Conservation (phyloP, 2,329 filamentous ascomycete species). For the Phialophora tarda region DNA sequence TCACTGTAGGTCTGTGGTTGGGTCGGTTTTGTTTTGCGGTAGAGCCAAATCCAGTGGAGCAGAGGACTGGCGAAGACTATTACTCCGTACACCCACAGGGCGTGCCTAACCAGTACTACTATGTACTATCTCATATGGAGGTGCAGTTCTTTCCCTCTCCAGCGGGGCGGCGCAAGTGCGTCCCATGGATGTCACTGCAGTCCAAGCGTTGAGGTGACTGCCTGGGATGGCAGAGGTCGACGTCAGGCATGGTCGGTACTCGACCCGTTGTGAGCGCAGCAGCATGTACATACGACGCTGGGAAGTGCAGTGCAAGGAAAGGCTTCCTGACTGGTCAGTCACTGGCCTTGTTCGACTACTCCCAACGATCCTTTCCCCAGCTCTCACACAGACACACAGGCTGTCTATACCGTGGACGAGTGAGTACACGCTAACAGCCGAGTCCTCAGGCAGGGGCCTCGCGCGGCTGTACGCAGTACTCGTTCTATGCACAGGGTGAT, state of each 20-base stretch:
- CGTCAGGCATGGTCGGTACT: background rate
- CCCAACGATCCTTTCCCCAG: background rate
- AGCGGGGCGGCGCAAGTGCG: background rate
- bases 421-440: background rate
- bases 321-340: background rate
- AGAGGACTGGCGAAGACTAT: too few relatives aligned
- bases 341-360: background rate
- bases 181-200: too few relatives aligned
- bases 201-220: background rate
- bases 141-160: background rate
- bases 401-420: background rate
- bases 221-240: background rate
- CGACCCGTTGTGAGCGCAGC: too few relatives aligned
- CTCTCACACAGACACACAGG: background rate
- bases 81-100: too few relatives aligned
- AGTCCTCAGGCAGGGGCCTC: background rate
- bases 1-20: too few relatives aligned
- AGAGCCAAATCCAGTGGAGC: too few relatives aligned
- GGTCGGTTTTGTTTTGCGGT: too few relatives aligned
- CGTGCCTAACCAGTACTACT: too few relatives aligned
- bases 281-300: background rate
- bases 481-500: background rate
- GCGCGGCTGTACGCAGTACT: background rate
- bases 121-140: too few relatives aligned
- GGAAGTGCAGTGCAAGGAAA: background rate